phyloP scores from a whole-genome alignment of 768 basidiomycete genomes.

The Leccinellum albellum region DNA sequence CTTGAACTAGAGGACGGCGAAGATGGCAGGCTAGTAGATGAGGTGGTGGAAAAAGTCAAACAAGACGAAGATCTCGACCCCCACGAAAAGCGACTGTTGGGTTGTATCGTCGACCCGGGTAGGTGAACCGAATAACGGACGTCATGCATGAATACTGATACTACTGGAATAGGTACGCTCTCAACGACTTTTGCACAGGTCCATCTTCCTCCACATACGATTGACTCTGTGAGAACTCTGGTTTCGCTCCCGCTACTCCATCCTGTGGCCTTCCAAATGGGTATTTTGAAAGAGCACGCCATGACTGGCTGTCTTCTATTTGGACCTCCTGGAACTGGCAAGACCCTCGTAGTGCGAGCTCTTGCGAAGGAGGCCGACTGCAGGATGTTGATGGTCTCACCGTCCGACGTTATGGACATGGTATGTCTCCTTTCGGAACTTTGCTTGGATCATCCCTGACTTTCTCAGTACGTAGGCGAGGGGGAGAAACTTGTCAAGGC shows the following conservation, averaged over 20 bases:
- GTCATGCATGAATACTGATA: conserved; percentile 4
- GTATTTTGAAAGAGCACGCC: conserved; percentile 86
- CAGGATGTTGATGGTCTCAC: conserved; percentile 85
- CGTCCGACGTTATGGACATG: conserved; percentile 97
- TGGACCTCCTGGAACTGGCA: conserved; percentile 91
- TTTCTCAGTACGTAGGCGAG: conserved; percentile 74
- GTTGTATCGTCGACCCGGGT: conserved; percentile 85
- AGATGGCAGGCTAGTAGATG: conserved; percentile 41
- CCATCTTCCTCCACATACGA: conserved; percentile 82
- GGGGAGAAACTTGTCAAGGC: conserved; percentile 87
- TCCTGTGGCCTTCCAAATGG: conserved; percentile 82
- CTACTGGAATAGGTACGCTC: conserved; percentile 50
- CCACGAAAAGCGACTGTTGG: conserved; percentile 78
- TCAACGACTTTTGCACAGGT: conserved; percentile 85
- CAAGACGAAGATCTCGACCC: conserved; percentile 70
- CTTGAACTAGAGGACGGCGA: conserved; percentile 34
- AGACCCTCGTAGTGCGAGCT: conserved; percentile 85
- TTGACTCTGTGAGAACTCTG: conserved; percentile 88
- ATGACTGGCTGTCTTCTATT: conserved; percentile 91
- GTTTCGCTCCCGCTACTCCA: conserved; percentile 86
- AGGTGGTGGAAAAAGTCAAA: conserved; percentile 73
- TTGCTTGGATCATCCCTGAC: background rate
- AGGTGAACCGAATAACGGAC: conserved; percentile 19
- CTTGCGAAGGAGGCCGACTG: conserved; percentile 93
- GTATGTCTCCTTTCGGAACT: conserved; percentile 37